Percentiles rank a stretch among this genome's conserved stretches.
phyloP scores from a whole-genome alignment of 2,329 filamentous ascomycete species.

The Colletotrichum liaoningense region DNA sequence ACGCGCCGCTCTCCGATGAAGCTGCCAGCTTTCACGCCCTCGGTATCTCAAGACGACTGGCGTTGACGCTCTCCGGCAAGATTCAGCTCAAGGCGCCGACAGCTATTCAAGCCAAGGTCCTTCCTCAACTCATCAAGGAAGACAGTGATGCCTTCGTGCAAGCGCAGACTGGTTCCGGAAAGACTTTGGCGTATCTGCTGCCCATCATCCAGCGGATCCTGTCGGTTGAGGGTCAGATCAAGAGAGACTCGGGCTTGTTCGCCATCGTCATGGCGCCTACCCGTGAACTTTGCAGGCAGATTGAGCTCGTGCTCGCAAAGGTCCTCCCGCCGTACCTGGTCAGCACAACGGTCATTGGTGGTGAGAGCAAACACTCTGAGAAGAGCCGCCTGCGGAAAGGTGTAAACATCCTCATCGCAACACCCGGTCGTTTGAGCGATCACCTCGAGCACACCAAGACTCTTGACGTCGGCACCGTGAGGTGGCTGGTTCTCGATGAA shows the following conservation, averaged over 20 bases:
- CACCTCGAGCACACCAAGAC: conserved; percentile 94
- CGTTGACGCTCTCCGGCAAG: conserved; percentile 85
- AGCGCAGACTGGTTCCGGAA: conserved; percentile 96
- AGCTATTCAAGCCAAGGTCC: conserved; percentile 91
- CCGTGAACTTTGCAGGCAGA: conserved; percentile 94
- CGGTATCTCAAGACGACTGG: conserved; percentile 83
- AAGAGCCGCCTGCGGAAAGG: conserved; percentile 95
- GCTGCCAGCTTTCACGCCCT: conserved; percentile 88
- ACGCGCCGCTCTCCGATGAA: conserved; percentile 88
- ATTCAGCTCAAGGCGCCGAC: conserved; percentile 91
- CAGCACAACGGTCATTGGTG: conserved; percentile 82
- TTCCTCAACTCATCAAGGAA: conserved; percentile 79
- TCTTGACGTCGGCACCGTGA: conserved; percentile 86
- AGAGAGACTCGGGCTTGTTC: conserved; percentile 89
- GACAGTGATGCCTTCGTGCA: conserved; percentile 95
- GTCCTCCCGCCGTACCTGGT: conserved; percentile 94
- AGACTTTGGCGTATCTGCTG: conserved; percentile 94
- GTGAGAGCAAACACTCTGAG: conserved; percentile 80
- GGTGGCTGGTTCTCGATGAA: conserved; percentile 95
- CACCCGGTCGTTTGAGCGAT: conserved; percentile 89
- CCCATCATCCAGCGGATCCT: conserved; percentile 92
- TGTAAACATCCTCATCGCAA: conserved; percentile 94
- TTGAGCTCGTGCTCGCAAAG: conserved; percentile 85
- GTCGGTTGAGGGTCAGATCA: conserved; percentile 76
- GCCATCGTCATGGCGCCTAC: conserved; percentile 95